Conservation (phyloP, 2,329 filamentous ascomycete species). For the Apiospora marii region DNA sequence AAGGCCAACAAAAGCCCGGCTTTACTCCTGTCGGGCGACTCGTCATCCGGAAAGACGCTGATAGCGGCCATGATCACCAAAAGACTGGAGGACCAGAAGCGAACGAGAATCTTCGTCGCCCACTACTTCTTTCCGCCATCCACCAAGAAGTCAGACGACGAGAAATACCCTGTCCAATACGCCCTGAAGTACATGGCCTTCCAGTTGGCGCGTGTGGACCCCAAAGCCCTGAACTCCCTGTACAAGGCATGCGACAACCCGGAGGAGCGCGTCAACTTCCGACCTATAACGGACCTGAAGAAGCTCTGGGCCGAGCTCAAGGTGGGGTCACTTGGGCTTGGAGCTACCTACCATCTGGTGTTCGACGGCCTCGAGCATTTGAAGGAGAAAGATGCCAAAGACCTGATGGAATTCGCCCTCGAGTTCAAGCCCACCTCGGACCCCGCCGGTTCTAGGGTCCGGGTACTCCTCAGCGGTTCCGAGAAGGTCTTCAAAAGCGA, state of each 20-base stretch:
- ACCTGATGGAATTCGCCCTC: conserved; percentile 29
- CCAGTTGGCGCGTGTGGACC: conserved; percentile 39
- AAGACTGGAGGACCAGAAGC: conserved; percentile 35
- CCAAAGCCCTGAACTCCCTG: conserved; percentile 32
- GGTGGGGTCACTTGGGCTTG: conserved; percentile 31
- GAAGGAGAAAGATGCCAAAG: conserved; percentile 26
- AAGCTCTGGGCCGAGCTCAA: conserved; percentile 34
- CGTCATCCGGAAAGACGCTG: conserved; percentile 36
- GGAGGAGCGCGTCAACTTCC: conserved; percentile 25
- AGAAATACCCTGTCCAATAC: conserved; percentile 33
- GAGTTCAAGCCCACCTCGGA: conserved; percentile 24
- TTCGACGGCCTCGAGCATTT: conserved; percentile 40
- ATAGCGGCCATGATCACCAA: conserved; percentile 36
- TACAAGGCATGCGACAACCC: conserved; percentile 34
- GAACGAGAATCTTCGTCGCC: conserved; percentile 35
- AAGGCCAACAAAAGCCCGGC: conserved; percentile 31
- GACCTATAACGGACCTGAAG: conserved; percentile 27
- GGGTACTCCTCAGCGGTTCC: conserved; percentile 33
- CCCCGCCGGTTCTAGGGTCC: conserved; percentile 29
- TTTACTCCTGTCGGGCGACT: conserved; percentile 35
- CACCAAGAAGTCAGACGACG: conserved; percentile 34
- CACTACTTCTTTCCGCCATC: conserved; percentile 39
- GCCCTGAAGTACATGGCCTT: conserved; percentile 40
- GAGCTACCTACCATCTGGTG: conserved; percentile 34
- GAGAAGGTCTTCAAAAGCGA: conserved; percentile 26